Base-by-base conservation (phyloP, 768 basidiomycete species). In the Coprinopsis sp. region DNA sequence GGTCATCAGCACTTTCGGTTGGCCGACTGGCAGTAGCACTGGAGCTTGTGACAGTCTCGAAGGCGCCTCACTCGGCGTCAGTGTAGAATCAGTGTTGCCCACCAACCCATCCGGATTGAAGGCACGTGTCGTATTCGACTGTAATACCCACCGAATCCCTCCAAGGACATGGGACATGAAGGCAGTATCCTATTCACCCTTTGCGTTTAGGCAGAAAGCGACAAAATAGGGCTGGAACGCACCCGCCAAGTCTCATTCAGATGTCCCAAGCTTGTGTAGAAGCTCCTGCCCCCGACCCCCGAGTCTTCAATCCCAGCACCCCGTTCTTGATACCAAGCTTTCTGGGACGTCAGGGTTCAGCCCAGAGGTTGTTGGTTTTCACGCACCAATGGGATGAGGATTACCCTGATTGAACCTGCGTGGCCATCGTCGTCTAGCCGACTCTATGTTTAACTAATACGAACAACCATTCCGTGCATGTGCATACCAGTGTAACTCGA, bases 261-360 rank as follows among this genome's bases (percentile, higher is more conserved):
- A 60, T 94, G 91, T 0, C 90, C 90, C 0, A 92, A 72, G 51
- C 81, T 74, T 1, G 91, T 92, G 60, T 89, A 92, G 68, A 87
- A 92, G 55, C 87, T 89, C 29, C 90, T 76, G 18, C 89, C 91
- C 2, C 81, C 74, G 31, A 59, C 56, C 21, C 72, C 61, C 16
- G 70, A 63, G 22, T 58, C 60, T 52, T 77, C 69, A 3, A 79
- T 77, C 0, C 87, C 87, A 23, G 82, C 79, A 14, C 86, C 86
- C 2, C 71, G 75, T 52, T 84, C 81, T 63, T 91, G 89, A 60
- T 77, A 91, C 90, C 89, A 93, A 18, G 91, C 89, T 89, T 37
- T 24, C 1, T 2, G 22, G 22, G 29, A 13, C 22, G 34, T 19
- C 33, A 18, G 25, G 18, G 27, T 28, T 5, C 31, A 7, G 18